Evolutionary conservation across 23 red algal species (phyloP), one percentile per base, ranked within the genome.

Genomic region (Pyropia haitanensis): DNA sequence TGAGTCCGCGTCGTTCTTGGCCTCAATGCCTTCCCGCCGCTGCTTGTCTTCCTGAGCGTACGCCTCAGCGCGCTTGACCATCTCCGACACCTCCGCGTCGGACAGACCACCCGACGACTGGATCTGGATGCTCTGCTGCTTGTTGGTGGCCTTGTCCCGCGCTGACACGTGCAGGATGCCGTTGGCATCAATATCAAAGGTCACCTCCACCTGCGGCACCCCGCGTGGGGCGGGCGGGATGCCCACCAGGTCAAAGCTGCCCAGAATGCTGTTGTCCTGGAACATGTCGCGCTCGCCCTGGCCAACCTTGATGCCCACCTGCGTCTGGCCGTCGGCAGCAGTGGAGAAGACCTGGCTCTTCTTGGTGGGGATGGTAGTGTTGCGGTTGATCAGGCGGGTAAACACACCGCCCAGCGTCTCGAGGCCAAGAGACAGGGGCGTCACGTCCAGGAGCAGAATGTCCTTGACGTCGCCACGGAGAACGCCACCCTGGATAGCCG

Each of bases 401-500:
- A 80, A 69, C 33, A 88, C 82, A 15, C 82, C 82, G 21, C 82
- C 82, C 28, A 79, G 82, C 3, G 82, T 88, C 49, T 88, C 82
- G 30, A 88, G 82, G 57, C 82, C 75, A 27, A 88, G 59, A 7
- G 82, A 79, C 22, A 88, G 64, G 14, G 82, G 82, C 33, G 82
- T 88, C 27, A 88, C 82, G 66, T 88, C 82, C 2, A 88, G 46
- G 4, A 88, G 75, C 61, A 88, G 29, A 30, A 88, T 80, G 58
- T 88, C 82, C 50, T 78, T 88, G 24, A 88, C 68, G 58, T 88
- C 82, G 29, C 82, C 94, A 1, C 87, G 81, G 32, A 98, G 61
- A 14, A 98, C 94, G 63, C 94, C 94, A 39, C 94, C 94, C 75
- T 98, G 94, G 15, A 98, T 89, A 50, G 94, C 94, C 18, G 94